Evolutionary conservation across 139 green algal species (phyloP), one percentile per base, ranked within the genome.

Genomic region (Zygnema cylindricum): DNA sequence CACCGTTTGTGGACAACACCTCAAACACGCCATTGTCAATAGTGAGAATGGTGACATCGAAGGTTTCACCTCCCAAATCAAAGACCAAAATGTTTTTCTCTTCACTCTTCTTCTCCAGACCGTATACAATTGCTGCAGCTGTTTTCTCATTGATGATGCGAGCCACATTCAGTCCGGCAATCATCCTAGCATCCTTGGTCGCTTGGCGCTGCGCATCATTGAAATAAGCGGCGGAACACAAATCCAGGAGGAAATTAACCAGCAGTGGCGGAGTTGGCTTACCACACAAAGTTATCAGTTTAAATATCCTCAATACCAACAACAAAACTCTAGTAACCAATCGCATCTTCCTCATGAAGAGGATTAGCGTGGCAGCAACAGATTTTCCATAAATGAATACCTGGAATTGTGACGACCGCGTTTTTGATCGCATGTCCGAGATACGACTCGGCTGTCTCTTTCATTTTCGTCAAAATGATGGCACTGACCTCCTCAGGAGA

Each of bases 71-170:
- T 49, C 98, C 98, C 86, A 99, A 93, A 91, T 99, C 97, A 76
- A 99, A 99, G 43, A 99, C 97, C 76, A 99, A 93, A 90, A 99
- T 98, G 93, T 98, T 98, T 83, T 97, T 94, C 92, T 98, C 94
- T 30, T 92, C 94, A 40, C 90, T 90, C 91, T 97, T 98, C 91
- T 97, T 96, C 91, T 98, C 96, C n/a, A 98, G 90, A 76, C 97
- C 97, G 73, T 99, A 99, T 0, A 96, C 96, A 77, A 99, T 98
- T 84, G 97, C 97, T 36, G 97, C 96, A 22, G 97, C 97, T 38
- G 96, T 98, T 40, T 96, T 96, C 94, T 99, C 96, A 91, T 99
- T 99, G 95, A 98, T 98, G 90, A 99, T 98, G 89, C 97, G 95
- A 7, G 95, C 94, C 40, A 99, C 96, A 79, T 98, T 98, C 21